Percentiles rank a stretch among this genome's conserved stretches.
phyloP scores from a whole-genome alignment of 345 rosid species.

The Gossypioides kirkii region DNA sequence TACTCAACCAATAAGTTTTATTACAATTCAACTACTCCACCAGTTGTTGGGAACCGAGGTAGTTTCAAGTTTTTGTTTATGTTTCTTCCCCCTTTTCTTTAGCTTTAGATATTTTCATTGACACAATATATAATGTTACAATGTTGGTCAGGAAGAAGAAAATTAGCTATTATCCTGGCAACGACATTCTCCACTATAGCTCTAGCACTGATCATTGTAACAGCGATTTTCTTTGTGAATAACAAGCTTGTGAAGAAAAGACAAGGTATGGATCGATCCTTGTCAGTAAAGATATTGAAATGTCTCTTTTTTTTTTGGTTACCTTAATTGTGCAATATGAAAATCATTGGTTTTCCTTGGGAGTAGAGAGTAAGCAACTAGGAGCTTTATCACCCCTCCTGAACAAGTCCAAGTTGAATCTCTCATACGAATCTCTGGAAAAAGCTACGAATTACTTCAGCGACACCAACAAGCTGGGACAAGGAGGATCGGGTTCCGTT shows the following conservation, averaged over 20 bases:
- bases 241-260: constrained; percentile 39
- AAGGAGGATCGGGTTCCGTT: constrained; percentile 92
- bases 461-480: constrained; percentile 67
- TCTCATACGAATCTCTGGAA: constrained; percentile 76
- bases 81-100: too few relatives aligned
- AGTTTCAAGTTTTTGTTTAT: constrained; percentile 5
- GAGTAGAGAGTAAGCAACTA: constrained; percentile 56
- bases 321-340: not conserved
- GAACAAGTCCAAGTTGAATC: constrained; percentile 64
- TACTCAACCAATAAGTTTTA: constrained; percentile 61
- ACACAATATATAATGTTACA: not conserved
- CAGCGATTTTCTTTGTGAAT: constrained; percentile 34
- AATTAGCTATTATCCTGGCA: constrained; percentile 48
- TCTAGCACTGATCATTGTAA: constrained; percentile 36
- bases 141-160: constrained; percentile 36
- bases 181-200: constrained; percentile 46
- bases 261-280: constrained; percentile 34
- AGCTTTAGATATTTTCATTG: not conserved
- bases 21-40: constrained; percentile 39
- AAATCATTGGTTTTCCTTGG: not conserved
- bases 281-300: not conserved
- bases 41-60: constrained; percentile 36
- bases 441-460: constrained; percentile 72
- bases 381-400: constrained; percentile 48
- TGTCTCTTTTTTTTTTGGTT: not conserved